Percentiles rank a stretch among this genome's conserved stretches.
phyloP scores from a whole-genome alignment of 305 asterid genomes.

The Solanum hybrid region DNA sequence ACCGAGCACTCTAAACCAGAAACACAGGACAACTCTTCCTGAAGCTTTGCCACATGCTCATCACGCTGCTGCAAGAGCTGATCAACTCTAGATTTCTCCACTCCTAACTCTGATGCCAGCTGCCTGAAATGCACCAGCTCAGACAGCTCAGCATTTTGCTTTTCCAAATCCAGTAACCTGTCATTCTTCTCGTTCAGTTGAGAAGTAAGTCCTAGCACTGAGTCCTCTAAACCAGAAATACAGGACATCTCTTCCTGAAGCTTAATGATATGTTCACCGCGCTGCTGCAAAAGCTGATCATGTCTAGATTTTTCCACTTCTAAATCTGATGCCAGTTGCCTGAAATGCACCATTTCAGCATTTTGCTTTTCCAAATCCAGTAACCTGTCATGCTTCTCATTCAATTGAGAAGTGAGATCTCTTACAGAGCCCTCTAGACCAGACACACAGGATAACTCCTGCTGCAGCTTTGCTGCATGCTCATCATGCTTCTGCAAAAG shows the following conservation, averaged over 20 bases:
- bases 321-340: constrained; percentile 43
- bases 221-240: constrained; percentile 45
- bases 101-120: constrained; percentile 45
- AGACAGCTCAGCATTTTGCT: constrained; percentile 36
- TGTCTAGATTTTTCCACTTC: constrained; percentile 62
- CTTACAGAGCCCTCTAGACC: constrained; percentile 17
- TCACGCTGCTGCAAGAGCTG: constrained; percentile 41
- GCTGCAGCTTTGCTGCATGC: constrained; percentile 36
- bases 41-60: constrained; percentile 33
- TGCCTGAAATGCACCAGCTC: constrained; percentile 45
- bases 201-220: constrained; percentile 42
- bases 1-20: constrained; percentile 46
- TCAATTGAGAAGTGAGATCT: constrained; percentile 4
- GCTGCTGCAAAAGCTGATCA: constrained; percentile 37
- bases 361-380: constrained; percentile 5
- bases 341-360: constrained; percentile 32
- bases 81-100: constrained; percentile 53
- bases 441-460: constrained; percentile 23
- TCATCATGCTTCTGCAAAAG: constrained; percentile 41
- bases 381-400: background rate
- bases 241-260: constrained; percentile 38
- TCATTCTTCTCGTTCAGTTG: constrained; percentile 30
- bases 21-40: constrained; percentile 26
- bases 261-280: constrained; percentile 19
- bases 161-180: constrained; percentile 27